phyloP scores from a whole-genome alignment of 2,329 filamentous ascomycete species.

The Hymenoscyphus linearis region DNA sequence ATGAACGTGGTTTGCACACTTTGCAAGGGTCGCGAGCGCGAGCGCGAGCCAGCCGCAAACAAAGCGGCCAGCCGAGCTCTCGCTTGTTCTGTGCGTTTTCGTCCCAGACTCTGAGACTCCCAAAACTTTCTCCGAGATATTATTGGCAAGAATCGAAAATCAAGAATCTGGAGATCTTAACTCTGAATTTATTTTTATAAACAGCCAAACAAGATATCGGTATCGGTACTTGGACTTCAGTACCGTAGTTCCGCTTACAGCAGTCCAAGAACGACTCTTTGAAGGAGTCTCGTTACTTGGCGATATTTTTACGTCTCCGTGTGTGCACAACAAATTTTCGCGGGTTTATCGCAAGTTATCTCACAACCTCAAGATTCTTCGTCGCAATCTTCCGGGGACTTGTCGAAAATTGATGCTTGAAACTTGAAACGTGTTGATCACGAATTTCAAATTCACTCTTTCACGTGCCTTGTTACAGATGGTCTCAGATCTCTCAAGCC shows the following conservation, averaged over 20 bases:
- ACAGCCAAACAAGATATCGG: neutral
- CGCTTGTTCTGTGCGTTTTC: neutral
- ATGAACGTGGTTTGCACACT: slow-evolving; percentile 1
- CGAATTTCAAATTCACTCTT: neutral
- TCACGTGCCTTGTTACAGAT: neutral
- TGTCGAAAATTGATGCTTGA: neutral
- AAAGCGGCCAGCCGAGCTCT: neutral
- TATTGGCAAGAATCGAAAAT: too few species aligned
- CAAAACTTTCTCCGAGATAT: neutral
- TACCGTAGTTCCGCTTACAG: neutral
- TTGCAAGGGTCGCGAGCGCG: neutral
- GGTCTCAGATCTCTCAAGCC: neutral
- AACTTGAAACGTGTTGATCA: neutral
- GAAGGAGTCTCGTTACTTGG: too few species aligned
- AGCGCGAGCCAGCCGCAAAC: neutral
- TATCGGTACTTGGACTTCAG: neutral
- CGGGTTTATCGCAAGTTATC: neutral
- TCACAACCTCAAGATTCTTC: neutral
- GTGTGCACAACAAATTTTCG: neutral
- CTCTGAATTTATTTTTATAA: neutral
- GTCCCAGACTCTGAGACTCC: too few species aligned
- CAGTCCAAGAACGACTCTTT: neutral
- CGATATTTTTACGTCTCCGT: too few species aligned
- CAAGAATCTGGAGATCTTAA: neutral
- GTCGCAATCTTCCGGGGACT: neutral